These are phyloP conservation scores for Cornus florida DNA, from an alignment of 148 eudicot species.

Conservation along the genomic window DNA sequence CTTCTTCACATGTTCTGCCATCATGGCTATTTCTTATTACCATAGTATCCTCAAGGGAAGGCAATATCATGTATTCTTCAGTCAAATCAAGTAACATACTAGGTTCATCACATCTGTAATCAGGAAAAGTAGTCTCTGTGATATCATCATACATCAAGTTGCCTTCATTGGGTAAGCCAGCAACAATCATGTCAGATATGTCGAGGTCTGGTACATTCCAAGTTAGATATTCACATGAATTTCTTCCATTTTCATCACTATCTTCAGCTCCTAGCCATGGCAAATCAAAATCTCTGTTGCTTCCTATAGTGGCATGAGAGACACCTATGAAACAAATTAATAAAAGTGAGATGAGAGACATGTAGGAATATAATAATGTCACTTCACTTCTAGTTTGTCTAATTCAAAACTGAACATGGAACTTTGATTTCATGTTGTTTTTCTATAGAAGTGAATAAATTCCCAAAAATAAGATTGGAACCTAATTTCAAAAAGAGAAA, in stretches of 20 bases:
- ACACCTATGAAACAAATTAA: too few relatives aligned
- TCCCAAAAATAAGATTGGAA: not conserved
- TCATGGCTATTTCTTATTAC: conserved; percentile 39
- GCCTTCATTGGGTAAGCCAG: conserved; percentile 54
- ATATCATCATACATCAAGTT: conserved; percentile 43
- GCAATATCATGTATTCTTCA: conserved; percentile 57
- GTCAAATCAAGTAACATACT: conserved; percentile 50
- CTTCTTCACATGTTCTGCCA: conserved; percentile 36
- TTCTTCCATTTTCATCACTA: conserved; percentile 70
- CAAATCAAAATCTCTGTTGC: conserved; percentile 27
- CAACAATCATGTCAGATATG: conserved; percentile 72
- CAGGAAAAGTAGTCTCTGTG: conserved; percentile 44
- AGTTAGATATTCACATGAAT: conserved; percentile 60
- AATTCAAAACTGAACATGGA: not conserved
- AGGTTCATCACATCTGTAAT: conserved; percentile 59
- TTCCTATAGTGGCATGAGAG: conserved; percentile 16
- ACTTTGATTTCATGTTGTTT: not conserved
- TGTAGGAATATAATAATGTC: not conserved
- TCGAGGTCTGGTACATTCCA: conserved; percentile 75
- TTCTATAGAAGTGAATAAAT: not conserved
- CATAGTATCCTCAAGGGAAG: conserved; percentile 60
- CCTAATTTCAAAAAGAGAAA: not conserved
- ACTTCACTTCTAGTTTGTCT: not conserved
- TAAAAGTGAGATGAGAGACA: not conserved
- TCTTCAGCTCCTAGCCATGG: conserved; percentile 33